A percentile compares a stretch with the other conserved stretches of the same genome.
Conservation (phyloP, 2,329 filamentous ascomycete species). For the Clarireedia homoeocarpa region DNA sequence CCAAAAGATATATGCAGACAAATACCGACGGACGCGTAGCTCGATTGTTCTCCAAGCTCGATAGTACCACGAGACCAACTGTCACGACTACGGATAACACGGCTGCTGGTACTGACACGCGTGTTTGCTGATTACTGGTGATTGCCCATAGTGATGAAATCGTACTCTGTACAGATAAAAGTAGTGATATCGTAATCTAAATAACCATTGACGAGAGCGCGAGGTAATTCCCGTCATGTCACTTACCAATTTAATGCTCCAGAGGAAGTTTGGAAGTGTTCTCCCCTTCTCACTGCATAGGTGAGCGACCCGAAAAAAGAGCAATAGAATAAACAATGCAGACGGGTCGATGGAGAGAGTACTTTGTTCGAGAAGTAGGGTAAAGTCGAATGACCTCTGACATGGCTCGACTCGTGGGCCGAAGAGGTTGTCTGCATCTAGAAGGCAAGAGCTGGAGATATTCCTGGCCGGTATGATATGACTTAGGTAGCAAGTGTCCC, state of each 20-base stretch:
- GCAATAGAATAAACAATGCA: background rate
- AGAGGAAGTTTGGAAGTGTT: background rate
- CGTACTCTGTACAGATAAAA: background rate
- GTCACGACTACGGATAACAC: background rate
- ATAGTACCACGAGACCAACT: background rate
- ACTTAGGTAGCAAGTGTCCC: too few species aligned
- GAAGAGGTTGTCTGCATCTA: conserved; percentile 1
- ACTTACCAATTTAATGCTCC: background rate
- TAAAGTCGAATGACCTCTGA: conserved; percentile 17
- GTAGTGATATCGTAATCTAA: background rate
- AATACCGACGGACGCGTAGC: conserved; percentile 11
- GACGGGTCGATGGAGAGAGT: conserved; percentile 19
- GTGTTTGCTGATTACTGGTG: background rate
- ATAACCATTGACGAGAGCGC: background rate
- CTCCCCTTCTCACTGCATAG: background rate
- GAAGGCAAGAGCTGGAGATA: conserved; percentile 29
- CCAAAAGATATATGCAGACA: conserved; percentile 9
- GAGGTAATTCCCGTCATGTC: background rate
- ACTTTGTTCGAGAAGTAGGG: conserved; percentile 20
- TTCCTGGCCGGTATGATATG: background rate
- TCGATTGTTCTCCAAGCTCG: conserved; percentile 11
- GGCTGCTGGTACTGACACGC: background rate
- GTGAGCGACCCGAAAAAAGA: background rate
- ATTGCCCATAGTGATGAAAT: background rate
- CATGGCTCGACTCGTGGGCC: background rate